These are phyloP conservation scores for Lepidium campestre DNA, from an alignment of 441 rosid genomes.

Conservation along the genomic window DNA sequence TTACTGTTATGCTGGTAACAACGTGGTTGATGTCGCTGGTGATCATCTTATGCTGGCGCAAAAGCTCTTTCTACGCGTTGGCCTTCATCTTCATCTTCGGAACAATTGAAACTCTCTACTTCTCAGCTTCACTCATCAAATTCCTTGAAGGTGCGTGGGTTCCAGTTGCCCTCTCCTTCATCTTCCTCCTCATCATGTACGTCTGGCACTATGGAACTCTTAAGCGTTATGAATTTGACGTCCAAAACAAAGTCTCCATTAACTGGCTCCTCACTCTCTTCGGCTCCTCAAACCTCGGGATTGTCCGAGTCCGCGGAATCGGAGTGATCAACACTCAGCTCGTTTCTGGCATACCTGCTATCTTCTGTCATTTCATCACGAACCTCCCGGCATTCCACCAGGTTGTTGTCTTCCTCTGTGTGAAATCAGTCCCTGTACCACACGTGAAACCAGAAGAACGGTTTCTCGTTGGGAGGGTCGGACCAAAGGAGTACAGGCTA, in stretches of 20 bases:
- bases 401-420: conserved; percentile 76
- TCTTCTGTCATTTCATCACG: conserved; percentile 84
- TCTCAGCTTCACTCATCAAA: conserved; percentile 89
- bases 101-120: conserved; percentile 72
- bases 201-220: conserved; percentile 86
- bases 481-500: conserved; percentile 64
- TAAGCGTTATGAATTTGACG: conserved; percentile 69
- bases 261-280: conserved; percentile 67
- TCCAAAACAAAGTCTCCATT: conserved; percentile 78
- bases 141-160: conserved; percentile 97
- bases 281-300: conserved; percentile 60
- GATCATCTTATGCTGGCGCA: conserved; percentile 80
- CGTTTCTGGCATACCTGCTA: conserved; percentile 80
- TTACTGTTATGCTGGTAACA: conserved; percentile 94
- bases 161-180: conserved; percentile 69
- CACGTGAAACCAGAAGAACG: conserved; percentile 78
- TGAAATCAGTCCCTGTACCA: conserved; percentile 82
- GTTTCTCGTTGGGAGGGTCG: conserved; percentile 81
- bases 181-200: conserved; percentile 63
- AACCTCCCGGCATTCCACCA: conserved; percentile 94
- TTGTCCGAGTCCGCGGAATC: conserved; percentile 71
- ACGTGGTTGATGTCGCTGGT: conserved; percentile 85
- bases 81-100: conserved; percentile 77
- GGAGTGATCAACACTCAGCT: conserved; percentile 82
- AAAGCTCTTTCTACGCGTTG: conserved; percentile 46